Conservation (phyloP, 2,329 filamentous ascomycete genomes). For the Trichophyton equinum region DNA sequence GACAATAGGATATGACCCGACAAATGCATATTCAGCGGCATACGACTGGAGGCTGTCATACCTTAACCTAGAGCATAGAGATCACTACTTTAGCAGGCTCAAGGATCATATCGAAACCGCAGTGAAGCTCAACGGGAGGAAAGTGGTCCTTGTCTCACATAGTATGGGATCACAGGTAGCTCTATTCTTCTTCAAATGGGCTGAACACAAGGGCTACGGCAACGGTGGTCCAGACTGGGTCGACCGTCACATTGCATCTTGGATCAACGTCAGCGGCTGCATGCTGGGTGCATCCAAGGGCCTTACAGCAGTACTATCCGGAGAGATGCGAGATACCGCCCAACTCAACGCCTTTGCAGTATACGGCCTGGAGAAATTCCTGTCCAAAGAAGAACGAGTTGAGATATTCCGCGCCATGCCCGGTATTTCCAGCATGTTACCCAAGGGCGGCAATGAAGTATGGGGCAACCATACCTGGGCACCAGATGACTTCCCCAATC, state of each 20-base stretch:
- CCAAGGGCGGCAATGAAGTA: conserved; percentile 83
- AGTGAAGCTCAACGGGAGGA: conserved; percentile 57
- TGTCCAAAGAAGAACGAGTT: conserved; percentile 77
- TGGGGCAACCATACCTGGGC: conserved; percentile 85
- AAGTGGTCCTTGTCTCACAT: conserved; percentile 78
- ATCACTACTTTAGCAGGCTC: conserved; percentile 85
- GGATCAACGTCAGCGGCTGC: conserved; percentile 97
- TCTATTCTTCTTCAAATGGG: conserved; percentile 70
- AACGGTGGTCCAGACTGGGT: conserved; percentile 80
- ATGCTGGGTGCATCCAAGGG: conserved; percentile 94
- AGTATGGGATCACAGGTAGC: conserved; percentile 96
- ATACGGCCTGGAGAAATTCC: conserved; percentile 90
- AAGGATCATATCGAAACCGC: conserved; percentile 85
- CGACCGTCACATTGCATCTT: conserved; percentile 75
- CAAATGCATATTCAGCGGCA: conserved; percentile 53
- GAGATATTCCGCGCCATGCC: conserved; percentile 97
- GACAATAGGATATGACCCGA: conserved; percentile 87
- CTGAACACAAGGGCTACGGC: conserved; percentile 64
- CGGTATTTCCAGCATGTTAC: conserved; percentile 90
- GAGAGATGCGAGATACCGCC: conserved; percentile 96
- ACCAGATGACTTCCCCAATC: conserved; percentile 68
- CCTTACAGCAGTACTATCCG: conserved; percentile 76
- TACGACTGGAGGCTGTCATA: conserved; percentile 94
- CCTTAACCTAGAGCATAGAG: conserved; percentile 72
- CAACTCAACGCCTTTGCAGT: conserved; percentile 94